Base-by-base conservation (phyloP, 306 rosid species). In the Alnus glutinosa region DNA sequence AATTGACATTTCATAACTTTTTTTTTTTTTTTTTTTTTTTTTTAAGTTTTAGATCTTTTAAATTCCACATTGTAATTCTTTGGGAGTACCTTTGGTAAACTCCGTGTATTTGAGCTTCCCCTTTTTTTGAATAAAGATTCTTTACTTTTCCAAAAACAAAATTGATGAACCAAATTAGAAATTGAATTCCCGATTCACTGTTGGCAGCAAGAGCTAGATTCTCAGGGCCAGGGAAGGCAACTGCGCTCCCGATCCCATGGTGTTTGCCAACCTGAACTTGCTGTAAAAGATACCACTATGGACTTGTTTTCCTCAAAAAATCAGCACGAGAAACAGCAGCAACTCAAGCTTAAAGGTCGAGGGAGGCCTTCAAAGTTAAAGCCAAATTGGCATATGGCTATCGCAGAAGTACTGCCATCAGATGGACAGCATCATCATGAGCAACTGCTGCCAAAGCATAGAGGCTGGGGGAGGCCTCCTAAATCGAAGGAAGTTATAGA, bases 161-260 rank as follows among this genome's bases (percentile, higher is more conserved):
- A 42, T 39, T 5, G 0, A 52, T 15, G 19, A 52, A 51, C 15
- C 19, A 52, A 52, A 52, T 15, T 15, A 52, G 19, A 13, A 52
- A 52, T 52, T 52, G 57, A 52, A 52, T 52, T 52, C 7, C 1
- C 57, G 15, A 18, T 6, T 52, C 57, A 52, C 14, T 58, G 13
- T 58, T 8, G 23, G 64, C 64, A 58, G 64, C 36, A 58, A 58
- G 14, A 58, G 66, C 66, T 58, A 1, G 13, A 58, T 36, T 58
- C 13, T 58, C 37, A 2, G 28, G 48, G 11, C 48, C 70, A 64
- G 70, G n/a, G 23, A 7, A 64, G 70, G 70, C 62, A 7, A 61
- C 36, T 64, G 3, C 68, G 13, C 46, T 8, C 46, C 16, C 66
- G 66, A 48, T 52, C 54, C 78, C 83, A 47, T 77, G 75, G 63